Evolutionary conservation across 1,139 yeast species (phyloP).

Genomic region (Sugiyamaella xylanicola): DNA sequence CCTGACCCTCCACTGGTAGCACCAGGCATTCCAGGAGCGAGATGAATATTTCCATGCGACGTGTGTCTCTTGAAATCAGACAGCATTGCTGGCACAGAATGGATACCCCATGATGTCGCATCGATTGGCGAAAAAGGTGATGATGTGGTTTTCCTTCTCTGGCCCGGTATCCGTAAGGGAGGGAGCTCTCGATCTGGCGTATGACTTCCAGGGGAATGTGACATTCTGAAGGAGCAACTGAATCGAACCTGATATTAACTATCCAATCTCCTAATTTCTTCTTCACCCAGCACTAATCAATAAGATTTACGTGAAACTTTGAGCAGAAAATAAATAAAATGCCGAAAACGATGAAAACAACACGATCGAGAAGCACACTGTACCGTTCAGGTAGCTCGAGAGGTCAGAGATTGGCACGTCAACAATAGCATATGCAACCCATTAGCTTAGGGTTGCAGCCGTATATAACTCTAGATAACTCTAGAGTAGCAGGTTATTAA

Average conservation of each 20-base stretch:
- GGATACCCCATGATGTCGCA: constrained; percentile 43
- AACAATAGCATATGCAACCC: not conserved
- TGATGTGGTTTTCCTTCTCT: constrained; percentile 28
- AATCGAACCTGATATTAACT: not conserved
- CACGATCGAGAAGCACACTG: not conserved
- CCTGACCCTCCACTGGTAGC: not conserved
- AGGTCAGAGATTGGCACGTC: constrained; percentile 7
- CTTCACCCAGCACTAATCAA: too few species aligned
- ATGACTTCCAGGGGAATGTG: constrained; percentile 5
- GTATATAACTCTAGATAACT: too few species aligned
- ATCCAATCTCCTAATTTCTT: too few species aligned
- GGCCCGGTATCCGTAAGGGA: constrained; percentile 26
- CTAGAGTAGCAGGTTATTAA: not conserved
- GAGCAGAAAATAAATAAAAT: not conserved
- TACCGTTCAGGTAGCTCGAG: constrained; percentile 14
- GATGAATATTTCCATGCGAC: constrained; percentile 28
- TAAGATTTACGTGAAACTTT: not conserved
- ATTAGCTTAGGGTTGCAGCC: constrained; percentile 12
- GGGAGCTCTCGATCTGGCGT: constrained; percentile 12
- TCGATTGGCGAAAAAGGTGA: constrained; percentile 23
- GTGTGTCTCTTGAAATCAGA: constrained; percentile 45
- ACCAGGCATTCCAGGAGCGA: constrained; percentile 12
- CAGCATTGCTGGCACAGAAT: constrained; percentile 44
- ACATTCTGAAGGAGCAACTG: not conserved
- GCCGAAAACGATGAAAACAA: not conserved